Conservation (phyloP, 352 stramenopile genomes). For the Phytophthora cryptogea region DNA sequence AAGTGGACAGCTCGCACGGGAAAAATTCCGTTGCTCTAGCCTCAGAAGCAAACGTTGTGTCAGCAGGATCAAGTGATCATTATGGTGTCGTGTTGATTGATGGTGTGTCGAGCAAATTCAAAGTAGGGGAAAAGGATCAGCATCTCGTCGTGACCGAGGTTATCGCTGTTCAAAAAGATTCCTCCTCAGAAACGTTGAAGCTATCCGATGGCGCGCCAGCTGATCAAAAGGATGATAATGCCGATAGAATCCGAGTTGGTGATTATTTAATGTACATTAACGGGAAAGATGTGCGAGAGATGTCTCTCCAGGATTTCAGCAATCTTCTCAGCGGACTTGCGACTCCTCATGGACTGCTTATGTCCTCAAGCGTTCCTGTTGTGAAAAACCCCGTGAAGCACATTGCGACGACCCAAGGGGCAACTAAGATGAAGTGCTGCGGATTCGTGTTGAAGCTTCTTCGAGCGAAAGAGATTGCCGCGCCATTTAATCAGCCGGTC, state of each 20-base stretch:
- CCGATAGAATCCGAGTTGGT: conserved; percentile 34
- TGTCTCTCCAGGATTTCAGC: conserved; percentile 40
- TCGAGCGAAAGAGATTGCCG: conserved; percentile 76
- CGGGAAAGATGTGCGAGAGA: conserved; percentile 46
- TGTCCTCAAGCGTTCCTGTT: conserved; percentile 49
- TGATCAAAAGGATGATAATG: conserved; percentile 32
- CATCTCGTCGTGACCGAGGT: conserved; percentile 53
- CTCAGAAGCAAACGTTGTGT: conserved; percentile 20
- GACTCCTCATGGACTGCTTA: conserved; percentile 58
- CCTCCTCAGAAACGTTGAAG: conserved; percentile 16
- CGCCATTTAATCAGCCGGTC: conserved; percentile 84
- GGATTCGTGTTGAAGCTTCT: conserved; percentile 76
- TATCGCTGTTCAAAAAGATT: conserved; percentile 7
- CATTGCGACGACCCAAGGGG: conserved; percentile 59
- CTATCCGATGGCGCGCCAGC: conserved; percentile 6
- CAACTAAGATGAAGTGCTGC: conserved; percentile 69
- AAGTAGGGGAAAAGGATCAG: conserved; percentile 42
- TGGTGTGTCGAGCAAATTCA: conserved; percentile 42
- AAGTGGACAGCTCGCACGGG: conserved; percentile 4
- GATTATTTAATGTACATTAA: conserved; percentile 65
- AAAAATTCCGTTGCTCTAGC: conserved; percentile 21
- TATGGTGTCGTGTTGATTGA: conserved; percentile 57
- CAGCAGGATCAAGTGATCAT: conserved; percentile 32
- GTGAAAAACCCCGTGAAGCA: conserved; percentile 58
- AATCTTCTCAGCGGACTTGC: conserved; percentile 28